phyloP scores from a whole-genome alignment of 2,329 filamentous ascomycete genomes.

The Monosporascus sp. region DNA sequence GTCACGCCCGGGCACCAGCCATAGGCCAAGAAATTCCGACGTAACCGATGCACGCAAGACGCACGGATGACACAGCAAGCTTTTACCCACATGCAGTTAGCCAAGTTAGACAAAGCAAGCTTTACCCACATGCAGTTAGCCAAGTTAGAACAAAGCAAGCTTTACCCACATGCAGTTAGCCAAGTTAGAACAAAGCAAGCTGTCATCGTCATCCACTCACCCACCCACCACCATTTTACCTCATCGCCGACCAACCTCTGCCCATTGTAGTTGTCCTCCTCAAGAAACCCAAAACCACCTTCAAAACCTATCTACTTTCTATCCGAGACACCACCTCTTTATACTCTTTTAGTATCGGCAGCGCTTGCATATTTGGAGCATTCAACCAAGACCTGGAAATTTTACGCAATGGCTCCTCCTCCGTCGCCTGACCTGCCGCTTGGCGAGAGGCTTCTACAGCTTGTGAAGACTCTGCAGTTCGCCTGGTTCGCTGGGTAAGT shows the following conservation, averaged over 20 bases:
- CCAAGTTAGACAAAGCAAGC: background rate
- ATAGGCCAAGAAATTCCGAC: too few species aligned
- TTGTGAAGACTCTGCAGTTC: constrained; percentile 86
- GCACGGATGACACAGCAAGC: too few species aligned
- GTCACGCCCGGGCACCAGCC: too few species aligned
- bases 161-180: too few species aligned
- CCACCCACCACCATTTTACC: background rate
- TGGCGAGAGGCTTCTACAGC: constrained; percentile 65
- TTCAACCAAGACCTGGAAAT: too few species aligned
- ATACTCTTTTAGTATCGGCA: constrained; percentile 2
- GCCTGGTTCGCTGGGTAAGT: constrained; percentile 43
- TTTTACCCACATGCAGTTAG: too few species aligned
- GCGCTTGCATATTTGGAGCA: background rate
- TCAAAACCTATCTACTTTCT: background rate
- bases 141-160: too few species aligned
- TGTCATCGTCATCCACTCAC: background rate
- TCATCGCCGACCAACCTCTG: background rate
- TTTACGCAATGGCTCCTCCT: constrained; percentile 62
- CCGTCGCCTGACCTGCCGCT: constrained; percentile 65
- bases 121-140: too few species aligned
- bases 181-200: background rate
- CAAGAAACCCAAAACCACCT: background rate
- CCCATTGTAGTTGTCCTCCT: background rate
- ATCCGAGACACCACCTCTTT: background rate
- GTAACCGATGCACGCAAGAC: too few species aligned